Evolutionary conservation across 371 early-diverging fungal species (phyloP).

Genomic region (Mucor ambiguus): DNA sequence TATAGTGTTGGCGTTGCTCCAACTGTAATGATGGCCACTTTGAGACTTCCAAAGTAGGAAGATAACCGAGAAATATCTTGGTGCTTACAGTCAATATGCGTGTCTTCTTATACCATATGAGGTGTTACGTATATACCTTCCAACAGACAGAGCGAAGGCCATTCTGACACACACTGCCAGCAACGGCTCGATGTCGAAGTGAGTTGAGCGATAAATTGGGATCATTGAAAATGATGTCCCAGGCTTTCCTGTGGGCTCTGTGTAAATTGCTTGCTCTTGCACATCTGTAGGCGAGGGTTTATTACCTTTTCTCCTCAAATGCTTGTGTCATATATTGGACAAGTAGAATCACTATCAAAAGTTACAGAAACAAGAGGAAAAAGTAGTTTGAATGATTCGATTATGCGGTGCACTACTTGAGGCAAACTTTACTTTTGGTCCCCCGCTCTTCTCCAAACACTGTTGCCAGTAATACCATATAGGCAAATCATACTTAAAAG

Average conservation of each 20-base stretch:
- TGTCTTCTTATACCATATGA: not conserved
- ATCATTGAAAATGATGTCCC: constrained; percentile 24
- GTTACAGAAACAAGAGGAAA: constrained; percentile 2
- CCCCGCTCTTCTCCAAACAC: too few species aligned
- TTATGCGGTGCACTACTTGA: constrained; percentile 5
- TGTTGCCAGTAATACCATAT: too few species aligned
- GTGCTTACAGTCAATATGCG: not conserved
- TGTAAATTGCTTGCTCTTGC: not conserved
- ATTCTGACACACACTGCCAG: constrained; percentile 39
- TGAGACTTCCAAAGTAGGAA: constrained; percentile 55
- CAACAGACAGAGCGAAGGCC: constrained; percentile 53
- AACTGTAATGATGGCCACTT: constrained; percentile 63
- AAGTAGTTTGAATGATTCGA: not conserved
- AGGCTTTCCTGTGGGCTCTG: constrained; percentile 10
- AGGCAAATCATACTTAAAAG: too few species aligned
- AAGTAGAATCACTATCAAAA: not conserved
- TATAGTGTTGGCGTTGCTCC: constrained; percentile 72
- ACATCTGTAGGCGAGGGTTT: not conserved
- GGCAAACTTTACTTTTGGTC: not conserved
- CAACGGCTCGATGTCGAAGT: constrained; percentile 39
- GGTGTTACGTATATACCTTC: constrained; percentile 32
- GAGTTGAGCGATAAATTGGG: constrained; percentile 29
- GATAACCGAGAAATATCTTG: constrained; percentile 60
- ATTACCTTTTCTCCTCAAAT: constrained; percentile 21
- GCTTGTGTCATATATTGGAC: not conserved